A percentile compares a stretch with the other conserved stretches of the same genome.
These are phyloP conservation scores for Cucurbita ficifolia DNA, from an alignment of 306 rosid genomes.

Conservation along the genomic window DNA sequence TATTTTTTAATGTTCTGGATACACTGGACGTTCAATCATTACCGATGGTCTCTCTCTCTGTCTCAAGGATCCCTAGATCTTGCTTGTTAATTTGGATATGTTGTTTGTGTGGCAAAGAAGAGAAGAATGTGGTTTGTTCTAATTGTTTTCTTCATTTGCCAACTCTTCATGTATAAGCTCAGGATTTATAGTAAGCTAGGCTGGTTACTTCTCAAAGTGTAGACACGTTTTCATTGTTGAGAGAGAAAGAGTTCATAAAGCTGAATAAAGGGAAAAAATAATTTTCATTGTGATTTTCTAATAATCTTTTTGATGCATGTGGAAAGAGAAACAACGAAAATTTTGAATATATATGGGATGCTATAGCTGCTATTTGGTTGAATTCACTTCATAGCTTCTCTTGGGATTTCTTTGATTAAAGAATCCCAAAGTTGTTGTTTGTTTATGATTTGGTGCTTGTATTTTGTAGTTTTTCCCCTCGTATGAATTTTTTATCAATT, in stretches of 20 bases:
- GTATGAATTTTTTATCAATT: neutral
- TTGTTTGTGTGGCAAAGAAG: neutral
- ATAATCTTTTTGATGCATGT: neutral
- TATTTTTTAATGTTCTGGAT: neutral
- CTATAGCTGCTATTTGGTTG: neutral
- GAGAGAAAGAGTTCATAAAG: neutral
- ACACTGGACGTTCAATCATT: neutral
- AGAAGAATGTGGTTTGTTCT: neutral
- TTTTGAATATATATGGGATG: neutral
- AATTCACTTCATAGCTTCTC: neutral
- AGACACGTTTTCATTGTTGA: neutral
- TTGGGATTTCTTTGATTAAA: neutral
- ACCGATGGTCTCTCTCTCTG: neutral
- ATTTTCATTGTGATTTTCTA: neutral
- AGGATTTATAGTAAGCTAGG: neutral
- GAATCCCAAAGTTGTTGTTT: neutral
- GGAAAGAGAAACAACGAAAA: neutral
- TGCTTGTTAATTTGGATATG: neutral
- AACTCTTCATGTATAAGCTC: neutral
- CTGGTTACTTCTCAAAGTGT: neutral
- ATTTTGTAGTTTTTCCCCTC: neutral
- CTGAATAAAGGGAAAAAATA: neutral
- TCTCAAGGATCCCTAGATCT: neutral
- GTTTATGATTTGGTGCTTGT: neutral
- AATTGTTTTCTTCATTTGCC: neutral